Evolutionary conservation across 768 basidiomycete genomes (phyloP).

Genomic region (Boletus reticulatus): DNA sequence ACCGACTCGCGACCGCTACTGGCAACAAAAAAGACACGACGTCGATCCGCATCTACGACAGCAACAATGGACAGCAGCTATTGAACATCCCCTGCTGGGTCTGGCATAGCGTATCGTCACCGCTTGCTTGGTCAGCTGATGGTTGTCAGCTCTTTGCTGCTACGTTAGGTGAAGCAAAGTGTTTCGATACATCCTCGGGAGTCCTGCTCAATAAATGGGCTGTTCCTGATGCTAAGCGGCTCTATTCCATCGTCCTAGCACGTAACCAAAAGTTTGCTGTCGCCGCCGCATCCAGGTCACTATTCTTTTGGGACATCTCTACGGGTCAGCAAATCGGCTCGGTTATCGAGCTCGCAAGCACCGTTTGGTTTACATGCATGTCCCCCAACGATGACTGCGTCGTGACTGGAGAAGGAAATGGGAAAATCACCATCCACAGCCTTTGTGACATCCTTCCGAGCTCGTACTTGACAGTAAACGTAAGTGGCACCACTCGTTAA

Average conservation of each 20-base stretch:
- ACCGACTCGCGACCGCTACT: no score
- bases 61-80: not conserved
- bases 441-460: not conserved
- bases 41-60: not conserved
- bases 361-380: no score
- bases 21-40: not conserved
- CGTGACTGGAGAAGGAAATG: not conserved
- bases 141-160: not conserved
- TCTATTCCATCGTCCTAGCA: no score
- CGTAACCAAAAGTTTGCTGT: no score
- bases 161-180: not conserved
- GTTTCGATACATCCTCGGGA: not conserved
- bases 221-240: no score
- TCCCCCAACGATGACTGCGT: no score
- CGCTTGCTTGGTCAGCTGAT: not conserved
- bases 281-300: not conserved
- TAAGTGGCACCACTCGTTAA: not conserved
- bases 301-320: not conserved
- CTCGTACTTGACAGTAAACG: not conserved
- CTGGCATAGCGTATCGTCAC: fast-evolving
- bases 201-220: no score
- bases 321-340: not conserved
- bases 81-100: not conserved
- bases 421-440: not conserved
- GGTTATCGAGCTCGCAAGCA: not conserved